A percentile compares a stretch with the other conserved stretches of the same genome.
Conservation (phyloP, 1,284 basidiomycete species). For the Fomitopsis palustris region DNA sequence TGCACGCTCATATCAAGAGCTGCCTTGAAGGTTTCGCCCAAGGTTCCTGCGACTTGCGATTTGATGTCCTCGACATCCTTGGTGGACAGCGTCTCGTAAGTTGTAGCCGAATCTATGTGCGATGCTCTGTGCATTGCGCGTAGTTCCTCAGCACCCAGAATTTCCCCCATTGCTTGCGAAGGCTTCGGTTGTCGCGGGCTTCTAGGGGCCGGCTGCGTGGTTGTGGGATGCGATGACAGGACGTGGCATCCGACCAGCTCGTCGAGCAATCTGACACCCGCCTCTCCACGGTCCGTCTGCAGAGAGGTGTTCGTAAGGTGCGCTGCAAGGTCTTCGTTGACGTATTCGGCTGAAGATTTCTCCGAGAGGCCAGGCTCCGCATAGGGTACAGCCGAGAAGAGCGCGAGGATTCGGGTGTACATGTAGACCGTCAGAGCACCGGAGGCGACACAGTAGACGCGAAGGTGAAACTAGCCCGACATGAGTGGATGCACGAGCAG, state of each 20-base stretch:
- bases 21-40: conserved; percentile 84
- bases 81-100: conserved; percentile 25
- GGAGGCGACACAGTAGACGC: conserved; percentile 88
- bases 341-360: conserved; percentile 21
- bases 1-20: conserved; percentile 82
- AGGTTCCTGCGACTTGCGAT: conserved; percentile 59
- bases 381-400: conserved; percentile 80
- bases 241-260: conserved; percentile 70
- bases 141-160: conserved; percentile 14
- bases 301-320: conserved; percentile 97
- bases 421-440: conserved; percentile 80
- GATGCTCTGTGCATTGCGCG: conserved; percentile 15
- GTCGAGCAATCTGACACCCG: conserved; percentile 69
- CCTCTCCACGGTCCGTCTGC: conserved; percentile 70
- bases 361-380: conserved; percentile 31
- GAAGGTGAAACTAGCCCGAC: conserved; percentile 79
- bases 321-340: conserved; percentile 56
- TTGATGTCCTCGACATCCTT: conserved; percentile 59
- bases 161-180: conserved; percentile 16
- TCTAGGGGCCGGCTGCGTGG: not conserved
- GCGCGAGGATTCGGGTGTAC: conserved; percentile 79
- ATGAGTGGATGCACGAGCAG: conserved; percentile 12
- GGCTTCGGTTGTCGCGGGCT: conserved; percentile 12
- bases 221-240: conserved; percentile 30
- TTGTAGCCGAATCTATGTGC: conserved; percentile 20